These are phyloP conservation scores for Hirschioporus abietinus DNA, from an alignment of 768 basidiomycete species.

Conservation along the genomic window DNA sequence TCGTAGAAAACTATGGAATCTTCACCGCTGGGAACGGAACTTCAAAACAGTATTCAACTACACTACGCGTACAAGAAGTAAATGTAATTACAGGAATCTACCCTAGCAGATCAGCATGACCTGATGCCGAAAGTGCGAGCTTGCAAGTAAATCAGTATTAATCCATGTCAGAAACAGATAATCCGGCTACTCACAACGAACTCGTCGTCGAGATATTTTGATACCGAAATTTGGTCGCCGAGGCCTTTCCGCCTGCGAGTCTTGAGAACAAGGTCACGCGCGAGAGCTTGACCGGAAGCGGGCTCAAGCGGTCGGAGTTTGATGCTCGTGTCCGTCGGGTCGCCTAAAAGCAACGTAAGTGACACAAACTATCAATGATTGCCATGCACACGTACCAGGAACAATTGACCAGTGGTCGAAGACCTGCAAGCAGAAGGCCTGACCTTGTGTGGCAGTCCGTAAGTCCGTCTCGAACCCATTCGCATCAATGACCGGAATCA, in stretches of 20 bases:
- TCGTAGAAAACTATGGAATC: conserved; percentile 7
- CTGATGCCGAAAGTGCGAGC: conserved; percentile 92
- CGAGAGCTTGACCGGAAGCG: conserved; percentile 92
- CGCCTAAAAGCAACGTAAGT: conserved; percentile 46
- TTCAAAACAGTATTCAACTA: conserved; percentile 6
- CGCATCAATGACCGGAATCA: conserved; percentile 97
- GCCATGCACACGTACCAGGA: conserved; percentile 58
- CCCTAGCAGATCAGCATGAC: conserved; percentile 90
- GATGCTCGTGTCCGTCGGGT: conserved; percentile 96
- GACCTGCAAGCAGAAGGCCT: conserved; percentile 96
- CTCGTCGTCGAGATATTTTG: conserved; percentile 96
- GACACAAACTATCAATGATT: conserved; percentile 3
- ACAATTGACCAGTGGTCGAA: conserved; percentile 99
- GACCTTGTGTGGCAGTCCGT: conserved; percentile 95
- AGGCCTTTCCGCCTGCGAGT: conserved; percentile 94
- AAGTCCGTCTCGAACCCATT: conserved; percentile 99
- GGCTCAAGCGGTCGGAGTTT: conserved; percentile 95
- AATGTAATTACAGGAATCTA: conserved; percentile 24
- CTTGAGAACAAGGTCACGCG: conserved; percentile 92
- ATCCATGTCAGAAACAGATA: background rate
- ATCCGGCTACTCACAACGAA: conserved; percentile 63
- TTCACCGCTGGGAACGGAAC: conserved; percentile 10
- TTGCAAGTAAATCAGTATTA: conserved; percentile 23
- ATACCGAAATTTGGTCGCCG: conserved; percentile 94
- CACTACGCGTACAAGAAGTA: conserved; percentile 14